A percentile compares a stretch with the other conserved stretches of the same genome.
These are phyloP conservation scores for Iris pallida DNA, from an alignment of 116 monocot genomes.

Conservation along the genomic window DNA sequence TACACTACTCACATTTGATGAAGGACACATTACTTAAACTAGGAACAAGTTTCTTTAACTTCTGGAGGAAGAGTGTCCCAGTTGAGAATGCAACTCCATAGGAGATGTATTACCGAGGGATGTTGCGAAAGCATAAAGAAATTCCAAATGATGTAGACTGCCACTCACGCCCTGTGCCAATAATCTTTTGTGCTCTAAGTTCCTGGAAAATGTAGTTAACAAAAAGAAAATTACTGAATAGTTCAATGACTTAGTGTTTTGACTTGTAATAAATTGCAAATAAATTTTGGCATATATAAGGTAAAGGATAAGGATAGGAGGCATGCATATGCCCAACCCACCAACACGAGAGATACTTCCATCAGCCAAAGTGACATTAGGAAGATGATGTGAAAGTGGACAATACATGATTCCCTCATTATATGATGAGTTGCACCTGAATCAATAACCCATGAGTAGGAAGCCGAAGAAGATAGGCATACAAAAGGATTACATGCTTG, in stretches of 20 bases:
- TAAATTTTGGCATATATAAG: background rate
- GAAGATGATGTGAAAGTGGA: too few species aligned
- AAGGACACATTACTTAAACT: background rate
- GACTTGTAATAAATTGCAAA: background rate
- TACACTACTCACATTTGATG: background rate
- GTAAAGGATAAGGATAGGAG: background rate
- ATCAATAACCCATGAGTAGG: too few species aligned
- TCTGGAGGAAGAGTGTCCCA: too few species aligned
- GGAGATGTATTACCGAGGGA: too few species aligned
- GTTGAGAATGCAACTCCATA: background rate
- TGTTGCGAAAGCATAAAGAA: too few species aligned
- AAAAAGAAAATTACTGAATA: background rate
- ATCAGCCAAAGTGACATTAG: too few species aligned
- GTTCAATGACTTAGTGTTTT: background rate
- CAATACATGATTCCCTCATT: too few species aligned
- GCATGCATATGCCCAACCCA: background rate
- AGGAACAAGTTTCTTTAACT: too few species aligned
- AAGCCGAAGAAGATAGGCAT: too few species aligned
- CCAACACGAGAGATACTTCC: too few species aligned
- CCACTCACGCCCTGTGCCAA: background rate
- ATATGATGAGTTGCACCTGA: too few species aligned
- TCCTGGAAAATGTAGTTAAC: background rate
- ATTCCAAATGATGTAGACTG: background rate
- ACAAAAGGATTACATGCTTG: too few species aligned
- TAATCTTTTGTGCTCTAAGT: background rate